These are phyloP conservation scores for Phaeoacremonium minimum DNA, from an alignment of 2,329 filamentous ascomycete genomes.

Conservation along the genomic window DNA sequence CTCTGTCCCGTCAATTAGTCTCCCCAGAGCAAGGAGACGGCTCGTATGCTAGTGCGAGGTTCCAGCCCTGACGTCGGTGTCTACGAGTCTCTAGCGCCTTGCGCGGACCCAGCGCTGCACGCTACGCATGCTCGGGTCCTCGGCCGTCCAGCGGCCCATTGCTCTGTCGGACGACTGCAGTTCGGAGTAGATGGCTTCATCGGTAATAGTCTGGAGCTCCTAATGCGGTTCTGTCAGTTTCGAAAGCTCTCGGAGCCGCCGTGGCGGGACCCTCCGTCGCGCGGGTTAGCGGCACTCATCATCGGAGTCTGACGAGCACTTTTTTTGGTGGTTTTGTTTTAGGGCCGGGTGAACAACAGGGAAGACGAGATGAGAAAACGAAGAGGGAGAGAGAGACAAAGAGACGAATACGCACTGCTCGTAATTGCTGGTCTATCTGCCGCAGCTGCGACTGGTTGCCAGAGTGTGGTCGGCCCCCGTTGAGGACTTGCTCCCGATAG, in stretches of 20 bases:
- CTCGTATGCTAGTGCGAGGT: too few relatives aligned
- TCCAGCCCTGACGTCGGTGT: too few relatives aligned
- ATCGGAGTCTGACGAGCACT: too few relatives aligned
- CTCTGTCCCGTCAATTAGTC: too few relatives aligned
- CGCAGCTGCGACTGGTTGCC: slow-evolving; percentile 43
- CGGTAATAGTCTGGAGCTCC: slow-evolving; percentile 55
- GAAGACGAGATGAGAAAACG: not conserved
- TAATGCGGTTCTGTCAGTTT: slow-evolving; percentile 22
- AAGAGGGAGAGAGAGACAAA: too few relatives aligned
- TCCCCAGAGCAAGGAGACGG: too few relatives aligned
- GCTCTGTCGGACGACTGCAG: slow-evolving; percentile 47
- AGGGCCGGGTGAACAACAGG: slow-evolving; percentile 6
- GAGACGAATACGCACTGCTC: slow-evolving; percentile 40
- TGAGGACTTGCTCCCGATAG: slow-evolving; percentile 47
- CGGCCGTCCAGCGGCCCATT: slow-evolving; percentile 58
- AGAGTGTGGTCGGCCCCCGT: slow-evolving; percentile 42
- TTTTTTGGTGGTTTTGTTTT: too few relatives aligned
- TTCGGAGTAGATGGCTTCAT: slow-evolving; percentile 54
- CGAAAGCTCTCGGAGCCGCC: too few relatives aligned
- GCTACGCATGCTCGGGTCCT: slow-evolving; percentile 54
- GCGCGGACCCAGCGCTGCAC: slow-evolving; percentile 56
- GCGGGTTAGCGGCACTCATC: too few relatives aligned
- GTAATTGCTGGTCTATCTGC: slow-evolving; percentile 52
- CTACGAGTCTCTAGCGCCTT: slow-evolving; percentile 17
- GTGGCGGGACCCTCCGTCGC: too few relatives aligned